phyloP scores from a whole-genome alignment of 768 basidiomycete species.

The Termitomyces sp. region DNA sequence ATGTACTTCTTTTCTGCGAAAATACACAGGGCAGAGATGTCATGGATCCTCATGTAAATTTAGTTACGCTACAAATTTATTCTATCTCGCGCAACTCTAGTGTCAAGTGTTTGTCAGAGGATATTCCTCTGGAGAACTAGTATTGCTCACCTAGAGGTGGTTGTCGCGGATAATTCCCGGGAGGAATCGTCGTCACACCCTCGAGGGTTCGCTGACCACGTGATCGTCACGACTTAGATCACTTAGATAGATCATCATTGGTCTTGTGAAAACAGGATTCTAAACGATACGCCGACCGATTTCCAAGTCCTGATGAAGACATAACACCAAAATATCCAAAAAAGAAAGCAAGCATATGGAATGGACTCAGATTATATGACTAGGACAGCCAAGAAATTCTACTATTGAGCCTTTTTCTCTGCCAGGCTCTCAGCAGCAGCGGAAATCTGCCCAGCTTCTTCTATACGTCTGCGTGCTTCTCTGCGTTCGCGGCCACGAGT shows the following conservation, averaged over 20 bases:
- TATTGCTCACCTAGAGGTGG: no score
- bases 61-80: background rate
- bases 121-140: no score
- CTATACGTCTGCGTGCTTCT: constrained; percentile 47
- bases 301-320: background rate
- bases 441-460: constrained; percentile 15
- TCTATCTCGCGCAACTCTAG: no score
- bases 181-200: no score
- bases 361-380: background rate
- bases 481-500: constrained; percentile 82
- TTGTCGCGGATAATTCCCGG: no score
- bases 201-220: no score
- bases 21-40: background rate
- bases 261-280: background rate
- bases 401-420: constrained; percentile 20
- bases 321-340: background rate
- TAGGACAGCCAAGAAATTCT: constrained; percentile 1
- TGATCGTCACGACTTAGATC: no score
- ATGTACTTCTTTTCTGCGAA: background rate
- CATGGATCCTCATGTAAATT: background rate
- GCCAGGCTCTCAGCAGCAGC: constrained; percentile 3
- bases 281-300: background rate
- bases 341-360: background rate
- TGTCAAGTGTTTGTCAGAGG: no score
- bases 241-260: no score